Evolutionary conservation across 306 rosid species (phyloP).

Genomic region (Dryas drummondii): DNA sequence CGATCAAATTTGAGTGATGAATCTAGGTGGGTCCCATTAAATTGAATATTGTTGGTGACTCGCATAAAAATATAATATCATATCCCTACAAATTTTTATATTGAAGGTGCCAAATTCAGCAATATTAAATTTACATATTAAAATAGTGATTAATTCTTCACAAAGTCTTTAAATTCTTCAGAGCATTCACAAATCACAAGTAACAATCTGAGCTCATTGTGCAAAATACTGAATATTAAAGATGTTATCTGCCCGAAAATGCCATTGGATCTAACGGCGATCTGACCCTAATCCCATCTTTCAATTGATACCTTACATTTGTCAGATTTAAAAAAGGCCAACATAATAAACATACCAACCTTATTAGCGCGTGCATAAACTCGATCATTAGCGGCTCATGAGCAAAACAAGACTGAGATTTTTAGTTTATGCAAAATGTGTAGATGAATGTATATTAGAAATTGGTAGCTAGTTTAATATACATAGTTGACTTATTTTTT

Average conservation of each 20-base stretch:
- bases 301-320: slow-evolving; percentile 34
- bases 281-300: slow-evolving; percentile 32
- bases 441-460: not conserved
- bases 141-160: not conserved
- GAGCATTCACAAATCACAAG: not conserved
- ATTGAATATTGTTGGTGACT: slow-evolving; percentile 12
- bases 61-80: not conserved
- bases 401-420: not conserved
- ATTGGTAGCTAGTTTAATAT: too few species aligned
- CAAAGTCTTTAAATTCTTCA: slow-evolving; percentile 17
- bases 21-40: not conserved
- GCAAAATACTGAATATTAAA: slow-evolving; percentile 9
- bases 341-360: not conserved
- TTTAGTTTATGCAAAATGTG: not conserved
- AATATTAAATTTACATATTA: not conserved
- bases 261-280: slow-evolving; percentile 53
- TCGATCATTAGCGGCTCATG: not conserved
- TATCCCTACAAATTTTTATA: not conserved
- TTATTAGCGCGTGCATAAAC: slow-evolving; percentile 22
- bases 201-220: not conserved
- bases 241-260: slow-evolving; percentile 22
- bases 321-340: not conserved
- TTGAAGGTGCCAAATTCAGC: not conserved
- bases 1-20: not conserved
- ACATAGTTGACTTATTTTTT: not conserved